These are phyloP conservation scores for Botrytis paeoniae DNA, from an alignment of 2,329 filamentous ascomycete species.

Conservation along the genomic window DNA sequence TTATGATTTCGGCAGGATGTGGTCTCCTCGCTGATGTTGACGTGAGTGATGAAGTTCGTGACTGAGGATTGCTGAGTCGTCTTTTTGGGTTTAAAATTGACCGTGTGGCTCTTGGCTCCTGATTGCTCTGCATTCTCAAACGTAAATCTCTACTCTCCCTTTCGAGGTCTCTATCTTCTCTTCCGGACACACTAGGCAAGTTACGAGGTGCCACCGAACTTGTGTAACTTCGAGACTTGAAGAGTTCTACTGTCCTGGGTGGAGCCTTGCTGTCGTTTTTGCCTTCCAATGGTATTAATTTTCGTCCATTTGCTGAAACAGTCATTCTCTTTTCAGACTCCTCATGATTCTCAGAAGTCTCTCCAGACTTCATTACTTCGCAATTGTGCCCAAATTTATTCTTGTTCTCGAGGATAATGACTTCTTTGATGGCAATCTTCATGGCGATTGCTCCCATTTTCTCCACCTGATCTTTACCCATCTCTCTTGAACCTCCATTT, in stretches of 20 bases:
- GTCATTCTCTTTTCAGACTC: background rate
- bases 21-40: background rate
- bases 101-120: too few species aligned
- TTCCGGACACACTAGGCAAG: background rate
- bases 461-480: background rate
- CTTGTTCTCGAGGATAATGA: background rate
- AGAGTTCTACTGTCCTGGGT: background rate
- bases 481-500: background rate
- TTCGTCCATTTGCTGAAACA: background rate
- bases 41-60: background rate
- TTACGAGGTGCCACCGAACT: background rate
- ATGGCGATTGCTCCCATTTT: background rate
- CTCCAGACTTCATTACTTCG: background rate
- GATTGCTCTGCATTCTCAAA: background rate
- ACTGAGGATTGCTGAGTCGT: background rate
- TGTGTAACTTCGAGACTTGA: background rate
- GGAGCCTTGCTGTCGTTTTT: background rate
- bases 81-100: background rate
- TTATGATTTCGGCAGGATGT: background rate
- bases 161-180: too few species aligned
- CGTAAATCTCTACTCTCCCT: background rate
- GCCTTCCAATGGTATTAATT: background rate
- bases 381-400: background rate
- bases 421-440: background rate
- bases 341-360: background rate